A percentile compares a stretch with the other conserved stretches of the same genome.
phyloP scores from a whole-genome alignment of 352 stramenopile species.

The Globisporangium cylindrosporum region DNA sequence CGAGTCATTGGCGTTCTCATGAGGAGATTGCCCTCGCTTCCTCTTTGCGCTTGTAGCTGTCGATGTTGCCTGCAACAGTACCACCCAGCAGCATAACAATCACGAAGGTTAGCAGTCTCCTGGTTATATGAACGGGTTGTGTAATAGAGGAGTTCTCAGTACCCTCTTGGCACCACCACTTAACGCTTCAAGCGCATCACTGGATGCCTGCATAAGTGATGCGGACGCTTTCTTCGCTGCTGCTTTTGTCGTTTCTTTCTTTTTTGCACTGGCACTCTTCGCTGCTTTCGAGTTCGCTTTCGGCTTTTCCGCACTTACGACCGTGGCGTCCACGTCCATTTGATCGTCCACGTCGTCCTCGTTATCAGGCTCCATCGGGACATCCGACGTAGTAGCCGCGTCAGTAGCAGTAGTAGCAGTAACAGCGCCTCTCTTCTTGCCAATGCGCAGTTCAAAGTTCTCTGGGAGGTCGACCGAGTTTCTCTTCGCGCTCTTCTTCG shows the following conservation, averaged over 20 bases:
- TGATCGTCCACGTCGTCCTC: conserved; percentile 25
- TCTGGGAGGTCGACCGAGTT: conserved; percentile 20
- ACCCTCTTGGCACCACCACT: conserved; percentile 12
- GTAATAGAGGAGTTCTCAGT: not conserved
- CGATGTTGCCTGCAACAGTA: not conserved
- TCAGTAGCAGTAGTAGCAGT: conserved; percentile 1
- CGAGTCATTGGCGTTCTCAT: not conserved
- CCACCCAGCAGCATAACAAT: not conserved
- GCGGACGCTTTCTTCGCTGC: conserved; percentile 23
- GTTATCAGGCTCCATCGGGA: conserved; percentile 17
- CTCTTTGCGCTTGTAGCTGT: conserved; percentile 13
- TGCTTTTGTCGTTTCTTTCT: conserved; percentile 18
- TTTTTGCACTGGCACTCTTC: conserved; percentile 20
- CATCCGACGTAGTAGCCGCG: not conserved
- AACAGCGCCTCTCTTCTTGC: conserved; percentile 21
- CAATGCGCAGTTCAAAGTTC: conserved; percentile 34
- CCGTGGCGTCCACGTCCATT: conserved; percentile 5
- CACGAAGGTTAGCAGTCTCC: not conserved
- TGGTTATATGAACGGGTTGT: not conserved
- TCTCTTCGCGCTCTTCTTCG: conserved; percentile 12
- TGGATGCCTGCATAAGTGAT: conserved; percentile 6
- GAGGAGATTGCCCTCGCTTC: conserved; percentile 12
- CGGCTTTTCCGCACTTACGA: conserved; percentile 9
- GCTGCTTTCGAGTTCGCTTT: conserved; percentile 4
- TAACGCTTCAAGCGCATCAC: conserved; percentile 10